phyloP scores from a whole-genome alignment of 352 stramenopile genomes.

The Aphanomyces astaci region DNA sequence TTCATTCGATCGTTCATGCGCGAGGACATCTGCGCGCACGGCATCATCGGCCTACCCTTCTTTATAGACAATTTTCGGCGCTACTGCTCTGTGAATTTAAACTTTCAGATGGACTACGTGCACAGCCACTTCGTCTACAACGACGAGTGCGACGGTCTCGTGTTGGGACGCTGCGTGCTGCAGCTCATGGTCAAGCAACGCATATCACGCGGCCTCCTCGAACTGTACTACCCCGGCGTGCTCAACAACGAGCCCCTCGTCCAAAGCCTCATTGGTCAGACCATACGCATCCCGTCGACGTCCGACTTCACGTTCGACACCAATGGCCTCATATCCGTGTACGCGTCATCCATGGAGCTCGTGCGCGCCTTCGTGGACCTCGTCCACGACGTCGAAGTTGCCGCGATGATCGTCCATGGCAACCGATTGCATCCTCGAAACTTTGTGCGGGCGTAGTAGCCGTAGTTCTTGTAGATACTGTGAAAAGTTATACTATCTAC shows the following conservation, averaged over 20 bases:
- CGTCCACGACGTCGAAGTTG: not conserved
- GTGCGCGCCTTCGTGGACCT: not conserved
- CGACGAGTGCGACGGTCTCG: not conserved
- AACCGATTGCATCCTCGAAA: not conserved
- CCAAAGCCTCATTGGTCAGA: conserved; percentile 7
- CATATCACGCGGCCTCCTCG: conserved; percentile 1
- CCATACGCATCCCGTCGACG: not conserved
- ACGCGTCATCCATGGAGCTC: not conserved
- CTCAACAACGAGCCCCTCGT: conserved; percentile 12
- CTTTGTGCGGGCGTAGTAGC: not conserved
- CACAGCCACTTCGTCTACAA: not conserved
- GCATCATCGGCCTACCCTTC: not conserved
- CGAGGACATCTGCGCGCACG: conserved; percentile 8
- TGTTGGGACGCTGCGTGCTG: not conserved
- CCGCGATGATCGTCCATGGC: not conserved
- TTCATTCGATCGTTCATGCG: conserved; percentile 17
- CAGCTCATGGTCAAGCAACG: not conserved
- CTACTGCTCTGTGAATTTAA: conserved; percentile 4
- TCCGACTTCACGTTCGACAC: conserved; percentile 8
- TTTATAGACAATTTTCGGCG: conserved; percentile 14
- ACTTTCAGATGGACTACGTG: conserved; percentile 15
- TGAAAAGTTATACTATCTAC: too few relatives aligned
- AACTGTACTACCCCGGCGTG: conserved; percentile 4
- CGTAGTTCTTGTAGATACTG: too few relatives aligned
- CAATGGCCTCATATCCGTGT: not conserved